Percentiles rank a stretch among this genome's conserved stretches.
phyloP scores from a whole-genome alignment of 257 asterid genomes.

The Solanum piurae region DNA sequence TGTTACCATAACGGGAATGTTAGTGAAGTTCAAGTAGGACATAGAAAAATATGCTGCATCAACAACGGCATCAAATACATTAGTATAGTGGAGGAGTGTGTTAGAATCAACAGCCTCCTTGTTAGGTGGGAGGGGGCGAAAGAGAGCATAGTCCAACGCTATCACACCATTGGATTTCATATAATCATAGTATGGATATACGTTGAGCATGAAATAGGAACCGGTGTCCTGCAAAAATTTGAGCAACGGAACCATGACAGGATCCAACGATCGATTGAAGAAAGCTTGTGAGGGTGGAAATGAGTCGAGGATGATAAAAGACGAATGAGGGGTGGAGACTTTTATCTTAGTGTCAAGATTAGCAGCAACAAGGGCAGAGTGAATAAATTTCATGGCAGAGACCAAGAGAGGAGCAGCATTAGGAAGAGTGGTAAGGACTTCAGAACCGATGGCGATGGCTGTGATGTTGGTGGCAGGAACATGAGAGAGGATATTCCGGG shows the following conservation, averaged over 20 bases:
- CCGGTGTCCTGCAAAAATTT: conserved; percentile 50
- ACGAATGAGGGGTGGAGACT: conserved; percentile 77
- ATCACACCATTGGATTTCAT: conserved; percentile 57
- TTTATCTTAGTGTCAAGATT: conserved; percentile 61
- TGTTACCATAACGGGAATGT: conserved; percentile 54
- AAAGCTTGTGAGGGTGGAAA: conserved; percentile 96
- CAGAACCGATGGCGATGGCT: conserved; percentile 76
- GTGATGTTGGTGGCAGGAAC: conserved; percentile 82
- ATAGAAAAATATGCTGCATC: conserved; percentile 91
- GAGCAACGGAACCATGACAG: conserved; percentile 74
- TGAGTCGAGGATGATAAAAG: conserved; percentile 74
- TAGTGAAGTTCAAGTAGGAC: conserved; percentile 67
- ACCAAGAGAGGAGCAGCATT: conserved; percentile 76
- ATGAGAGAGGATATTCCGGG: conserved; percentile 58
- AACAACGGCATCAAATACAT: conserved; percentile 82
- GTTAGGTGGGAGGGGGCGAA: conserved; percentile 72
- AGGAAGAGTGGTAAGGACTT: conserved; percentile 60
- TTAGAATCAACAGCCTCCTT: conserved; percentile 87
- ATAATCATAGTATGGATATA: conserved; percentile 77
- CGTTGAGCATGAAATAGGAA: conserved; percentile 78
- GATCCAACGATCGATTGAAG: conserved; percentile 67
- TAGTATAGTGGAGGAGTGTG: conserved; percentile 85
- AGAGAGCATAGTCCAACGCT: conserved; percentile 75
- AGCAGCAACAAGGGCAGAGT: conserved; percentile 79
- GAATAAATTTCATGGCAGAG: conserved; percentile 62